Evolutionary conservation across 2,329 filamentous ascomycete genomes (phyloP).

Genomic region (Fusarium xyrophilum): DNA sequence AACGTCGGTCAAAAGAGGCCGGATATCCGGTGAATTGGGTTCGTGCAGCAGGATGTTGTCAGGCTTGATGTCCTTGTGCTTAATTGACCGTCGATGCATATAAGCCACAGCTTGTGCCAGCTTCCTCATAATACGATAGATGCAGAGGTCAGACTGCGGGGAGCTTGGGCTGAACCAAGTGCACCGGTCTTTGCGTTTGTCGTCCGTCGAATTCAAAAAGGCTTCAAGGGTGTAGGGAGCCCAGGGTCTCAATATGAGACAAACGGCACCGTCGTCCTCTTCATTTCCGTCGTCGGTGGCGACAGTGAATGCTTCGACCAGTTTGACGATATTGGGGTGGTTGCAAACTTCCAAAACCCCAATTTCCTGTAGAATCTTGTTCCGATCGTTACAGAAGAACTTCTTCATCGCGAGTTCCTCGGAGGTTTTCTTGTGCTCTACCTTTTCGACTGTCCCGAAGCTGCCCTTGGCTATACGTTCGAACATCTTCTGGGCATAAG

Average conservation of each 20-base stretch:
- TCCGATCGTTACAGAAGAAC: neutral
- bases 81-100: neutral
- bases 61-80: neutral
- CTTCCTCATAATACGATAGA: neutral
- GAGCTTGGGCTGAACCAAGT: neutral
- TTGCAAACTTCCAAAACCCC: neutral
- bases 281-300: neutral
- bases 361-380: neutral
- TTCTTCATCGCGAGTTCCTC: neutral
- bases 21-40: rapidly evolving
- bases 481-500: neutral
- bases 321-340: neutral
- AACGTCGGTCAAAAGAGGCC: neutral
- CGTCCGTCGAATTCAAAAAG: neutral
- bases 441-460: neutral
- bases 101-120: neutral
- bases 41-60: neutral
- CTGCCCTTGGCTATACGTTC: neutral
- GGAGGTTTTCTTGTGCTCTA: neutral
- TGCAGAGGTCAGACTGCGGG: neutral
- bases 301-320: neutral
- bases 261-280: neutral
- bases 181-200: neutral
- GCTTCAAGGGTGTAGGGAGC: neutral
- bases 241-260: neutral